These are phyloP conservation scores for Rhodotorula babjevae DNA, from an alignment of 768 basidiomycete species.

Conservation along the genomic window DNA sequence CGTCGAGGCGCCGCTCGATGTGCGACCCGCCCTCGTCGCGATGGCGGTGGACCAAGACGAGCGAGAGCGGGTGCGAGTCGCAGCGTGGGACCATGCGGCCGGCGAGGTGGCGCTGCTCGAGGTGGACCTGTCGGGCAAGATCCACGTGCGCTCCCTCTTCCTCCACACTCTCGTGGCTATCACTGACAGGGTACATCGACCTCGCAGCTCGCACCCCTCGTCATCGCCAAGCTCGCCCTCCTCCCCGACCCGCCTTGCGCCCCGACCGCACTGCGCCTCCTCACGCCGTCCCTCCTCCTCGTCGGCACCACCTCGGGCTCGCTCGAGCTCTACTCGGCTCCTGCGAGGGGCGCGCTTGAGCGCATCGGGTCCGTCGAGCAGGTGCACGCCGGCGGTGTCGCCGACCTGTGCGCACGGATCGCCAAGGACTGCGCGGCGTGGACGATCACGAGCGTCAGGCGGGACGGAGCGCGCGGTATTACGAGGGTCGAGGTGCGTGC, in stretches of 20 bases:
- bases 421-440: not conserved
- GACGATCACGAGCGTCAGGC: slow-evolving; percentile 3
- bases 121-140: not conserved
- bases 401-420: not conserved
- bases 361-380: not conserved
- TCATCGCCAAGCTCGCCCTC: not conserved
- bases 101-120: slow-evolving; percentile 3
- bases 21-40: not conserved
- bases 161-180: not conserved
- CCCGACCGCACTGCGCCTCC: not conserved
- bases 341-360: not conserved
- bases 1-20: not conserved
- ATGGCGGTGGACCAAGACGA: not conserved
- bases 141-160: not conserved
- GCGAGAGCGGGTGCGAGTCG: not conserved
- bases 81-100: slow-evolving; percentile 12
- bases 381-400: slow-evolving; percentile 2
- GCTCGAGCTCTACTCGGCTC: not conserved
- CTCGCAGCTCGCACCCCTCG: not conserved
- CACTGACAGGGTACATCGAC: too few relatives aligned
- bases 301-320: not conserved
- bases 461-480: slow-evolving; percentile 5
- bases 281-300: not conserved
- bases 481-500: not conserved
- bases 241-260: not conserved